phyloP scores from a whole-genome alignment of 139 green algal species.

The Ettlia oleoabundans region DNA sequence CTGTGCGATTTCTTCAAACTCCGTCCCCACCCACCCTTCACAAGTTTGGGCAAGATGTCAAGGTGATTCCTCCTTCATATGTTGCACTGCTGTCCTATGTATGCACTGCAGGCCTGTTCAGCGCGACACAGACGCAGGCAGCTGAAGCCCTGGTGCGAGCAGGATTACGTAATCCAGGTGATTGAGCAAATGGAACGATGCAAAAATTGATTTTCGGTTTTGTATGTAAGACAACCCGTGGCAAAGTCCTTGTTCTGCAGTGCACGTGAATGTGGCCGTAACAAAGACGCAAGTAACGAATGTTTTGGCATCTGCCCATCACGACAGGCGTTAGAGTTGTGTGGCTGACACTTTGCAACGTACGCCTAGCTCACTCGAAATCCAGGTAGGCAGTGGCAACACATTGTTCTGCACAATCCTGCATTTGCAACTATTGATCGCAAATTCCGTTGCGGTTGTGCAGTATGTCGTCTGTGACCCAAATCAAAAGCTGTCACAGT shows the following conservation, averaged over 20 bases:
- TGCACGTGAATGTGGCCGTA: slow-evolving; percentile 33
- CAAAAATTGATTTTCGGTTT: neutral
- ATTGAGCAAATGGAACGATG: slow-evolving; percentile 30
- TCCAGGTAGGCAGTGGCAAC: slow-evolving; percentile 37
- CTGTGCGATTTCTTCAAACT: too few relatives aligned
- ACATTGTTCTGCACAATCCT: neutral
- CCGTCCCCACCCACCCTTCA: too few relatives aligned
- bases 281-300: neutral
- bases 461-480: slow-evolving; percentile 65
- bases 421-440: too few relatives aligned
- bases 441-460: neutral
- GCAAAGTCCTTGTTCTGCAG: slow-evolving; percentile 12
- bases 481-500: slow-evolving; percentile 78
- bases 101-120: slow-evolving; percentile 91
- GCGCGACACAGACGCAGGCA: slow-evolving; percentile 93
- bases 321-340: neutral
- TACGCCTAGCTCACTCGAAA: slow-evolving; percentile 74
- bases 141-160: slow-evolving; percentile 88
- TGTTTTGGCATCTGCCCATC: neutral
- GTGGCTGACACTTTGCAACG: slow-evolving; percentile 49
- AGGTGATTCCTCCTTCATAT: too few relatives aligned
- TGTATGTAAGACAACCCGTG: too few relatives aligned
- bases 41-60: too few relatives aligned
- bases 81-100: too few relatives aligned
- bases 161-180: slow-evolving; percentile 93